Evolutionary conservation across 345 rosid genomes (phyloP), one percentile per base, ranked within the genome.

Genomic region (Acer campestre): DNA sequence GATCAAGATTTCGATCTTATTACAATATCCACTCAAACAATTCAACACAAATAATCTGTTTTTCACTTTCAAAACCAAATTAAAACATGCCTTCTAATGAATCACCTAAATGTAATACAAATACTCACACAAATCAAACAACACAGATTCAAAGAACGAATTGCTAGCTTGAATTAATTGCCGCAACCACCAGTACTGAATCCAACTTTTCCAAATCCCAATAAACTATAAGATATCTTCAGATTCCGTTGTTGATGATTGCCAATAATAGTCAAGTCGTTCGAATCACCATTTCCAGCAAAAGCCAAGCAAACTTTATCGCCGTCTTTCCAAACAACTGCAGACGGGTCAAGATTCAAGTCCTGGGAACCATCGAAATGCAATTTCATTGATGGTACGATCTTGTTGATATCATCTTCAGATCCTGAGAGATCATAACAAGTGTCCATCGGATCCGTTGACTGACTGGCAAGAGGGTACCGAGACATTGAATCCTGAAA

Each of bases 301-400:
- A 83, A 82, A 10, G 81, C 86, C 68, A 79, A 74, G 81, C 86
- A 83, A 61, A 81, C 82, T 55, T 1, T 53, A 35, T 42, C 22
- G 23, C 10, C n/a, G 1, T 70, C 70, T 29, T 23, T 58, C 70
- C 14, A 64, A 10, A 55, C 68, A 72, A 83, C 73, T 0, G 75
- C 80, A 12, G 75, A 53, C 7, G 72, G 10, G 13, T 65, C 82
- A 80, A 85, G 73, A 6, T 5, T n/a, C 31, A 80, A 75, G n/a
- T 82, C 71, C 29, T 14, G 8, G 7, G 73, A 51, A 68, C 73
- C 48, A 13, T 63, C 81, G 38, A 85, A 79, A n/a, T 79, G 78
- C 48, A 85, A 42, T 2, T 62, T 71, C 81, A 85, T 74, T 8
- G 46, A 17, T 0, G 86, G 86, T 6, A 73, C 31, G 3, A 8